Percentiles rank a stretch among this genome's conserved stretches.
Evolutionary conservation across 2,329 filamentous ascomycete species (phyloP).

Genomic region (Aspergillus cejpii): DNA sequence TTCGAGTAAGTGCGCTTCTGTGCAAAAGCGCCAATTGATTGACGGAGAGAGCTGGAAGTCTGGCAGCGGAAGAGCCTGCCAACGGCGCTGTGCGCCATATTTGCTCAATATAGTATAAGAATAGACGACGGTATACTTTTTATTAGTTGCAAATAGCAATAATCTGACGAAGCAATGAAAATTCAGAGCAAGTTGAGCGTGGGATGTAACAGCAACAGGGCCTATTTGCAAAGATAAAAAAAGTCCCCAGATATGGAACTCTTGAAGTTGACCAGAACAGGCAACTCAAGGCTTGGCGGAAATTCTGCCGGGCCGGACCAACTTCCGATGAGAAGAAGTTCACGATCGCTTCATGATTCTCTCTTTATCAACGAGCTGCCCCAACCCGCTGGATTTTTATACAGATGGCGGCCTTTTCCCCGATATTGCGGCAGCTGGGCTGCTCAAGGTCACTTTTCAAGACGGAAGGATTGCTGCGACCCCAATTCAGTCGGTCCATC

Average conservation of each 20-base stretch:
- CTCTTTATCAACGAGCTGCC: slow-evolving; percentile 8
- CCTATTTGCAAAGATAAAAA: slow-evolving; percentile 22
- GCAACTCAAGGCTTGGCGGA: slow-evolving; percentile 30
- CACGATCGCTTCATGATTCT: slow-evolving; percentile 12
- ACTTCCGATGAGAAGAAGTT: slow-evolving; percentile 22
- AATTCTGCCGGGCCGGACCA: slow-evolving; percentile 34
- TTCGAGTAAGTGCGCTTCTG: slow-evolving; percentile 29
- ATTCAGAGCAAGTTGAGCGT: slow-evolving; percentile 9
- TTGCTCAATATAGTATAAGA: slow-evolving; percentile 3
- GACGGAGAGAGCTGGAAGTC: slow-evolving; percentile 27
- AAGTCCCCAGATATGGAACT: slow-evolving; percentile 19
- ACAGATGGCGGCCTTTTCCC: slow-evolving; percentile 56
- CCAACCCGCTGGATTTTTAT: slow-evolving; percentile 18
- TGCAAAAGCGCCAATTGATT: slow-evolving; percentile 26
- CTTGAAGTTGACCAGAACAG: slow-evolving; percentile 17
- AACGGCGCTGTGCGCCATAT: slow-evolving; percentile 37
- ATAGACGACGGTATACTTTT: neutral
- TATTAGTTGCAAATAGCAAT: too few species aligned
- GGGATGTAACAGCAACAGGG: neutral
- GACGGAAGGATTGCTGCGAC: slow-evolving; percentile 50
- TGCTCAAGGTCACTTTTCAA: slow-evolving; percentile 59
- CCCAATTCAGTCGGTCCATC: slow-evolving; percentile 46
- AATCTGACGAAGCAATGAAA: neutral
- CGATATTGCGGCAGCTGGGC: slow-evolving; percentile 59
- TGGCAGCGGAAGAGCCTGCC: slow-evolving; percentile 36